Percentiles rank a stretch among this genome's conserved stretches.
Evolutionary conservation across 192 early-diverging fungal species (phyloP).

Genomic region (Allomyces macrogynus): DNA sequence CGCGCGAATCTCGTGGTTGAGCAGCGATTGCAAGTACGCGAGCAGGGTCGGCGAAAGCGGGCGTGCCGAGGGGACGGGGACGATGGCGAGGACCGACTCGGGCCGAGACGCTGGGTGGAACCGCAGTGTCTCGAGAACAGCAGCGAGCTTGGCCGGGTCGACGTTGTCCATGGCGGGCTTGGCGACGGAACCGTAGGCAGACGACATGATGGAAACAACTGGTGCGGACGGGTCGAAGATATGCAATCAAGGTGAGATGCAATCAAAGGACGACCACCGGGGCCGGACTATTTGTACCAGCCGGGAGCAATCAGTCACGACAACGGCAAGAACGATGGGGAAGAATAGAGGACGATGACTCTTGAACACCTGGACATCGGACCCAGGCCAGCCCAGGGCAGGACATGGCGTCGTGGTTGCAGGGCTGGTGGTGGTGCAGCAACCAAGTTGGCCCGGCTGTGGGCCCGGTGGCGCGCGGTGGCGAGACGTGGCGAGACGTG

Average conservation of each 20-base stretch:
- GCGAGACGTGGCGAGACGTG: too few species aligned
- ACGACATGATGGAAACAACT: conserved; percentile 11
- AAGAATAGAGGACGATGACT: neutral
- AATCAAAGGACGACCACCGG: too few species aligned
- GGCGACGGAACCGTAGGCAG: conserved; percentile 19
- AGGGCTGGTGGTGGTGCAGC: too few species aligned
- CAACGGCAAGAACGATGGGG: neutral
- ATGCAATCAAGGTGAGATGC: too few species aligned
- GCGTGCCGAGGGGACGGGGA: neutral
- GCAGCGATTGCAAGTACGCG: conserved; percentile 20
- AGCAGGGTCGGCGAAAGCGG: conserved; percentile 6
- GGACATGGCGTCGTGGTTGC: neutral
- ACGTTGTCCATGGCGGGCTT: conserved; percentile 2
- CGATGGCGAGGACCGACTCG: conserved; percentile 7
- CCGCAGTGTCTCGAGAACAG: conserved; percentile 4
- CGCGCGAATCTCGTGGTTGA: conserved; percentile 40
- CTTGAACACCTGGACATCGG: neutral
- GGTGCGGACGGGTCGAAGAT: too few species aligned
- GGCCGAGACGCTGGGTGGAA: conserved; percentile 1
- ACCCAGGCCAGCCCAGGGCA: neutral
- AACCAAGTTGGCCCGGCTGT: too few species aligned
- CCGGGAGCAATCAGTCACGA: neutral
- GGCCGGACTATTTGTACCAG: too few species aligned
- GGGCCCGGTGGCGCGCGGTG: too few species aligned
- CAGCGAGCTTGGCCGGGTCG: conserved; percentile 6